Evolutionary conservation across 495 filamentous ascomycete genomes (phyloP), one percentile per base, ranked within the genome.

Genomic region (Tuber brumale): DNA sequence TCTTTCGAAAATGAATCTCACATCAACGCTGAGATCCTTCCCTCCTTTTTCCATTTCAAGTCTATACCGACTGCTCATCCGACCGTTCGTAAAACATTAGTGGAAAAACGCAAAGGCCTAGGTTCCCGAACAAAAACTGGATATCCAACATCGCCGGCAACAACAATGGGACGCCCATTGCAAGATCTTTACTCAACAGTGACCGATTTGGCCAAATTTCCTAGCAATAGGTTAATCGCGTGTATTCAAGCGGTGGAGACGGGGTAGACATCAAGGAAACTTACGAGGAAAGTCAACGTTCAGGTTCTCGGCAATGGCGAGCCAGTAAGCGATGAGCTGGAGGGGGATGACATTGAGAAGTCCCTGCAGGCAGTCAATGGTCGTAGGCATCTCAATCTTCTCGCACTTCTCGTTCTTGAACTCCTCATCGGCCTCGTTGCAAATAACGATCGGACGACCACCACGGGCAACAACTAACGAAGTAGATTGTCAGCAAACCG

Each of bases 301-400:
- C 75, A 97, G 87, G 66, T 95, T 95, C 86, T 97, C 95, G 79
- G 89, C 91, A 74, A 99, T 95, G 69, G 95, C 95, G 75, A 99
- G 90, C 96, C 96, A 98, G 87, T 99, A 99, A 39, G 95, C 92
- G 84, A 99, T 96, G 78, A 99, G 88, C 87, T 99, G 95, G 80
- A 99, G 88, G 21, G 95, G 95, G 83, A 99, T 97, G 80, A 99
- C 96, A 84, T 98, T 99, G 74, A 98, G 88, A 81, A 99, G 90
- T 81, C 95, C 95, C 87, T 99, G 95, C 66, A 99, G 89, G 82
- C 90, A 92, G 84, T 99, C 95, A 48, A 97, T 94, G 23, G 95
- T 98, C 88, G 92, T 91, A 74, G 95, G 95, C 77, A 99, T 92
- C 86, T 97, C 95, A 81, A 99, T 97, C 89, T 94, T 97, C 87